Conservation (phyloP, 2,329 filamentous ascomycete species). For the Dothideomycetes sp. region DNA sequence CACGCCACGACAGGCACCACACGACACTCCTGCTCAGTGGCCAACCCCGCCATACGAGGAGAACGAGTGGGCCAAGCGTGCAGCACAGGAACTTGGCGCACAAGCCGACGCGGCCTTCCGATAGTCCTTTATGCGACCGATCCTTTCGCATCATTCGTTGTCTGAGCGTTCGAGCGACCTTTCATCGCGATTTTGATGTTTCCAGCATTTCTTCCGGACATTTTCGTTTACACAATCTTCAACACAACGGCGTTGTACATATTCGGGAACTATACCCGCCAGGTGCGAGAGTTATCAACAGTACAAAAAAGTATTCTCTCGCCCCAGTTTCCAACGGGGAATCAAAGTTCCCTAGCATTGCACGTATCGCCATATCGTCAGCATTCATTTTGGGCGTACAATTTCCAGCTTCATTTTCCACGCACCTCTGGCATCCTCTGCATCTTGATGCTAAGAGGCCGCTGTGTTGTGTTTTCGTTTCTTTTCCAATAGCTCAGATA, state of each 20-base stretch:
- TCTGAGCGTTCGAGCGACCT: background rate
- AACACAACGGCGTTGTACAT: background rate
- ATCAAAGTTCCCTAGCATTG: background rate
- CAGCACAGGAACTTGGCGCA: slow-evolving; percentile 71
- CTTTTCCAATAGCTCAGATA: background rate
- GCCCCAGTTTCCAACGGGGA: background rate
- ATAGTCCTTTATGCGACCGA: slow-evolving; percentile 10
- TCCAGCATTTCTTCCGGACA: background rate
- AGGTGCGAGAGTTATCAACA: background rate
- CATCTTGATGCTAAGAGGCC: background rate
- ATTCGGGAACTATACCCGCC: background rate
- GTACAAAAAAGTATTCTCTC: background rate
- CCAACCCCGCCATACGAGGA: slow-evolving; percentile 94
- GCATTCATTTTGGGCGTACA: background rate
- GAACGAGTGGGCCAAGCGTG: slow-evolving; percentile 77
- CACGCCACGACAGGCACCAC: slow-evolving; percentile 43
- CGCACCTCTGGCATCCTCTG: background rate
- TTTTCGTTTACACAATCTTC: no score
- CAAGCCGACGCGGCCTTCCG: slow-evolving; percentile 47
- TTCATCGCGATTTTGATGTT: background rate
- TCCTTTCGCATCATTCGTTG: background rate
- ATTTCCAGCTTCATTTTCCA: background rate
- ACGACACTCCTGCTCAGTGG: slow-evolving; percentile 58
- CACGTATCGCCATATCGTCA: background rate
- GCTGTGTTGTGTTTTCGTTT: background rate